Conservation (phyloP, 352 stramenopile genomes). For the Globisporangium recalcitrans region DNA sequence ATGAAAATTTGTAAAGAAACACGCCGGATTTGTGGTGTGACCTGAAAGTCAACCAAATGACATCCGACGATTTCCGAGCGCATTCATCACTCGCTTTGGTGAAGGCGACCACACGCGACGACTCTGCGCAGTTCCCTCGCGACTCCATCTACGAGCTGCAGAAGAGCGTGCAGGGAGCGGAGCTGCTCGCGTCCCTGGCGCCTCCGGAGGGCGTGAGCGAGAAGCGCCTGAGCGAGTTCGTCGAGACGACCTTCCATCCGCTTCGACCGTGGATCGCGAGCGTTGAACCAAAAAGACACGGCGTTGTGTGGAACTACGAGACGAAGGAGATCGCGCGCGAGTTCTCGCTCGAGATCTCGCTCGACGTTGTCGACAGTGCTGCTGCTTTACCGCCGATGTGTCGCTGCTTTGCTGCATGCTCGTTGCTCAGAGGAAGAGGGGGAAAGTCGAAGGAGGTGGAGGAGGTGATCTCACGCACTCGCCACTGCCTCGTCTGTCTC, state of each 20-base stretch:
- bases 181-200: conserved; percentile 44
- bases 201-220: conserved; percentile 45
- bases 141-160: conserved; percentile 64
- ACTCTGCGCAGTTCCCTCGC: conserved; percentile 20
- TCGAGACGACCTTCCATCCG: conserved; percentile 58
- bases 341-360: conserved; percentile 59
- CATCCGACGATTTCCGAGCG: too few relatives aligned
- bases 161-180: conserved; percentile 39
- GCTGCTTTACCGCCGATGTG: conserved; percentile 1
- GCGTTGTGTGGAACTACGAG: conserved; percentile 72
- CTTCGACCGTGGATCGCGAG: conserved; percentile 63
- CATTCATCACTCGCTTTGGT: background rate
- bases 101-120: background rate
- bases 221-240: conserved; percentile 68
- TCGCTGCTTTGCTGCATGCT: conserved; percentile 6
- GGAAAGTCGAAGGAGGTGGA: background rate
- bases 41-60: too few relatives aligned
- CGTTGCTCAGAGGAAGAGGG: background rate
- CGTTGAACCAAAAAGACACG: conserved; percentile 54
- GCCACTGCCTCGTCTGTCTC: too few relatives aligned
- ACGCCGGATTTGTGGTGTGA: too few relatives aligned
- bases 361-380: conserved; percentile 28
- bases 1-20: too few relatives aligned
- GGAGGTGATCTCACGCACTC: background rate
- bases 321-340: conserved; percentile 52